Evolutionary conservation across 192 early-diverging fungal species (phyloP), one percentile per base, ranked within the genome.

Genomic region (Backusella tarrabulga): DNA sequence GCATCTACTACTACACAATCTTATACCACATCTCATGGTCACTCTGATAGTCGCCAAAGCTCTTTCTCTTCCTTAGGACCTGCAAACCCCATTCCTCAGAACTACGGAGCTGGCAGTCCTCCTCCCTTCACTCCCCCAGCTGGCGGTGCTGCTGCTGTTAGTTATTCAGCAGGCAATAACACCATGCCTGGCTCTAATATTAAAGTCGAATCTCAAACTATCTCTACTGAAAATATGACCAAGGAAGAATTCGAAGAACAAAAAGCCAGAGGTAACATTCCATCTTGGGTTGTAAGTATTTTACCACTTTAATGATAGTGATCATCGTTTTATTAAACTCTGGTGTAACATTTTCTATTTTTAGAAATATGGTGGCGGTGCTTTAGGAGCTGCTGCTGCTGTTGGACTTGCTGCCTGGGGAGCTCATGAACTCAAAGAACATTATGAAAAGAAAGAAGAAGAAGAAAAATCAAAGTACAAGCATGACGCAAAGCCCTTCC

Each of bases 321-420:
- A 29, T 29, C 1, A 26, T 15, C n/a, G 19, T 60, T 73, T 35
- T 36, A 23, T 35, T 52, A 46, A 41, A 75, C 35, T 29, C 8
- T 63, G 2, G 56, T 63, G 56, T 63, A 63, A 63, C 56, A 4
- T 42, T 35, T 34, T 34, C 23, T 63, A 54, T 60, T 68, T 74
- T 34, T 76, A 83, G 82, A 83, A 83, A 80, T 72, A 76, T 50
- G 82, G 82, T 75, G 82, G 82, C 40, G 75, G 69, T 40, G 76
- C 75, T 40, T 60, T 77, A 68, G 82, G 75, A 66, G 82, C 75
- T 42, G 82, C 82, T 54, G 82, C 78, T 38, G 82, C 78, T 38
- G 36, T 83, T 34, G 82, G 82, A 67, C 76, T 83, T 42, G 75
- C 76, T 34, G 71, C 82, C 8, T 83, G 66, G 70, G 76, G 54